These are phyloP conservation scores for Boletus pseudopeckii DNA, from an alignment of 768 basidiomycete species.

Conservation along the genomic window DNA sequence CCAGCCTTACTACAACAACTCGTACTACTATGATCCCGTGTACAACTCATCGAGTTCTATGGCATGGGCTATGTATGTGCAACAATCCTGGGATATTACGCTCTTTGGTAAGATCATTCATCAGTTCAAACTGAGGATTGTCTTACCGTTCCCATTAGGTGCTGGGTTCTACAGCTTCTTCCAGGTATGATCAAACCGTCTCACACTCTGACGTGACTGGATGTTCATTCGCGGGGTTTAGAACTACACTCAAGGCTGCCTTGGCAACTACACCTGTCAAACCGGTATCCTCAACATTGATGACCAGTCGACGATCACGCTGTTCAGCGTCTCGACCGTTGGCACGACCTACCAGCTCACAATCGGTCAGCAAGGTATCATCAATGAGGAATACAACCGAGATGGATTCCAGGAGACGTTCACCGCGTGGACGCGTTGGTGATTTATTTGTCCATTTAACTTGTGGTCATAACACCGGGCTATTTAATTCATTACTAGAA, in stretches of 20 bases:
- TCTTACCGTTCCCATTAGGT: conserved; percentile 26
- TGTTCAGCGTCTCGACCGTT: conserved; percentile 49
- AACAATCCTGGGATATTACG: conserved; percentile 39
- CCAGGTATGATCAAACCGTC: conserved; percentile 29
- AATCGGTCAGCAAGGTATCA: conserved; percentile 33
- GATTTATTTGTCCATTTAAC: background rate
- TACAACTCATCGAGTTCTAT: conserved; percentile 28
- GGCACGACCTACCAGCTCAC: conserved; percentile 42
- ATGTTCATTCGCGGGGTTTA: conserved; percentile 17
- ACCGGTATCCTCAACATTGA: conserved; percentile 42
- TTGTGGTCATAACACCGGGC: background rate
- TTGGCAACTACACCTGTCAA: conserved; percentile 39
- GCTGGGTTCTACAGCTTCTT: conserved; percentile 54
- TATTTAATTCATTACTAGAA: background rate
- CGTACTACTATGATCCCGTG: conserved; percentile 39
- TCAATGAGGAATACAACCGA: conserved; percentile 35
- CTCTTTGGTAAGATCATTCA: conserved; percentile 37
- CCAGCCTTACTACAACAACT: conserved; percentile 37
- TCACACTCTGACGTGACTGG: background rate
- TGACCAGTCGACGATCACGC: conserved; percentile 35
- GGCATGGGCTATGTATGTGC: conserved; percentile 45
- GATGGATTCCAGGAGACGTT: conserved; percentile 46
- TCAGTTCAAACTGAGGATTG: background rate
- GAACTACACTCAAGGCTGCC: conserved; percentile 41
- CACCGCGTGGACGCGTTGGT: conserved; percentile 34